Percentiles rank a stretch among this genome's conserved stretches.
These are phyloP conservation scores for Calonectria hongkongensis DNA, from an alignment of 2,329 filamentous ascomycete genomes.

Conservation along the genomic window DNA sequence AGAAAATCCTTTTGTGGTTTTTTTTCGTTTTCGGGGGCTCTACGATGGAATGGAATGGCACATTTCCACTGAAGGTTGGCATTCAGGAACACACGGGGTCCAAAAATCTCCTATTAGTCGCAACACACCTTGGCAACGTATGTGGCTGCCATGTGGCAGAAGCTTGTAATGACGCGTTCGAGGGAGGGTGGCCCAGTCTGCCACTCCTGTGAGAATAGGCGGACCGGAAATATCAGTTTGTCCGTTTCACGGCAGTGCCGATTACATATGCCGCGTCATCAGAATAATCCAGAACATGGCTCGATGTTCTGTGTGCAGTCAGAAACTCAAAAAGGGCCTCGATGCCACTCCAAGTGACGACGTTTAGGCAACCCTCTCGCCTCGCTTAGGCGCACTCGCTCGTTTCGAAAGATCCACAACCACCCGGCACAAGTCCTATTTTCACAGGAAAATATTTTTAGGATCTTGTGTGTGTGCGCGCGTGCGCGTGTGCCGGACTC, in stretches of 20 bases:
- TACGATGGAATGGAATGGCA: not conserved
- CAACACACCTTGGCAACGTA: not conserved
- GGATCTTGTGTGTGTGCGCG: not conserved
- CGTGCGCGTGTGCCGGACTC: not conserved
- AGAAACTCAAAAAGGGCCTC: conserved; percentile 18
- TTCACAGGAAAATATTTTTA: not conserved
- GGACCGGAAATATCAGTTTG: not conserved
- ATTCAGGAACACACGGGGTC: not conserved
- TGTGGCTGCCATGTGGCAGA: conserved; percentile 17
- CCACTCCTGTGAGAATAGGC: not conserved
- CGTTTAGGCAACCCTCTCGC: not conserved
- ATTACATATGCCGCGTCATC: conserved; percentile 18
- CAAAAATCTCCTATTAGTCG: not conserved
- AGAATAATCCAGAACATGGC: conserved; percentile 8
- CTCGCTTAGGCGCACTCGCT: not conserved
- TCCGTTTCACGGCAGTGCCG: not conserved
- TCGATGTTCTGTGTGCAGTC: not conserved
- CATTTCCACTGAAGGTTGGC: not conserved
- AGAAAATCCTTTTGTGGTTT: no score
- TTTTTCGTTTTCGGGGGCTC: no score
- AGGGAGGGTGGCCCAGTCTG: no score
- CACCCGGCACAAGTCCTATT: not conserved
- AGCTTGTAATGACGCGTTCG: conserved; percentile 3
- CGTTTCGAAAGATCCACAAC: not conserved
- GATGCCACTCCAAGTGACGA: not conserved